Evolutionary conservation across 2,329 filamentous ascomycete genomes (phyloP), one percentile per base, ranked within the genome.

Genomic region (Leptographium radiaticola): DNA sequence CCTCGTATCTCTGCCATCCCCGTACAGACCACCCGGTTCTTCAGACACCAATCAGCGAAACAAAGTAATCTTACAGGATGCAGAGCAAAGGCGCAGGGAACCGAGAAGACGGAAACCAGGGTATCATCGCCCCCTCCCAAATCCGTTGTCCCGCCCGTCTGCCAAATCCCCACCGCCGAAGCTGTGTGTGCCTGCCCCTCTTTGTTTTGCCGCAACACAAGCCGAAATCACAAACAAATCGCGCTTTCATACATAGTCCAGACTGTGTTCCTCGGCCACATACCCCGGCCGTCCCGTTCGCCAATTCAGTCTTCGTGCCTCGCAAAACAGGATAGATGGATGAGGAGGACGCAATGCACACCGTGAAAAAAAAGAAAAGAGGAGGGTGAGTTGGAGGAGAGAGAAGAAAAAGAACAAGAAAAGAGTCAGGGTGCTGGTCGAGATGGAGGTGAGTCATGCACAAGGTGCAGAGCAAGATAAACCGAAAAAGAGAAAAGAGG

Each of bases 11-110:
- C 45, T 12, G 31, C 45, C 31, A 34, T 34, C 40, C 31, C 20
- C 49, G 48, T 40, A 10, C 33, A 40, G 18, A n/a, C 34, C 38
- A 20, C 39, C 25, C 49, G 16, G 38, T 20, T 33, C 20, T n/a
- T 34, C 43, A 40, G 36, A 52, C 33, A 18, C 25, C 49, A 42
- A 30, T 30, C 42, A 30, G 20, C 16, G 34, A 51, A 15, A 51
- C n/a, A 25, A 51, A 20, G 36, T 53, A 53, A 45, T 49, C 34
- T 18, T 48, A 53, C 44, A 53, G n/a, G 43, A 34, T 25, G 36
- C 25, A 39, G 10, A 45, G 40, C 45, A 20, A 13, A 36, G 25
- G 33, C 36, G 33, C 38, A 31, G 48, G 36, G 20, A 15, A 47
- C 20, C 16, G 15, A 46, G 25, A 25, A 45, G 25, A 38, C 49